A percentile compares a stretch with the other conserved stretches of the same genome.
phyloP scores from a whole-genome alignment of 768 basidiomycete species.

The Lentinula edodes region DNA sequence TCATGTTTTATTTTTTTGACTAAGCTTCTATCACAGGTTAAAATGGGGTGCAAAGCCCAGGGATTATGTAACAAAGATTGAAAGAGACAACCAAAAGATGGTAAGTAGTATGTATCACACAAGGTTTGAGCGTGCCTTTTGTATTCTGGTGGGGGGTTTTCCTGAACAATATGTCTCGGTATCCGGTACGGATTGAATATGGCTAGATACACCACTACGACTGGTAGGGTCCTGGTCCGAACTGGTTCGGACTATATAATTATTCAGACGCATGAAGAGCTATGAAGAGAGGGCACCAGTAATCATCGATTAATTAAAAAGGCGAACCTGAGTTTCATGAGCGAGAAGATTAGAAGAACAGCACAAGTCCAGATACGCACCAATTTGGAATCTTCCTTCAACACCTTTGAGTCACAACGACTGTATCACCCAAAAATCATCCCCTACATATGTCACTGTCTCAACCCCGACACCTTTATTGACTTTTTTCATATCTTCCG shows the following conservation, averaged over 20 bases:
- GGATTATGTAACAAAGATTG: no score
- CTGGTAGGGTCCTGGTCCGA: neutral
- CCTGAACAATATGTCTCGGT: neutral
- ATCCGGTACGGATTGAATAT: neutral
- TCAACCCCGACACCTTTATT: conserved; percentile 93
- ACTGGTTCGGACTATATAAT: neutral
- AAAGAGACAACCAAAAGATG: no score
- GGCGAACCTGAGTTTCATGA: neutral
- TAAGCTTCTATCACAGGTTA: neutral
- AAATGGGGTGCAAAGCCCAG: neutral
- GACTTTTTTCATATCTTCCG: conserved; percentile 84
- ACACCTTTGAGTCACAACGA: conserved; percentile 39
- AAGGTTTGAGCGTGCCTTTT: neutral
- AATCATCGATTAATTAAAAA: neutral
- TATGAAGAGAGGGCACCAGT: no score
- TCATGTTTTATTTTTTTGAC: neutral
- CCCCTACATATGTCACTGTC: conserved; percentile 78
- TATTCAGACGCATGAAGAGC: no score
- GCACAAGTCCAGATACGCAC: neutral
- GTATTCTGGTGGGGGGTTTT: no score
- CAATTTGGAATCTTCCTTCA: neutral
- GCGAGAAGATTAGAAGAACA: neutral
- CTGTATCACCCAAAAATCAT: conserved; percentile 77
- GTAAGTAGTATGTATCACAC: neutral
- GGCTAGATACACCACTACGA: neutral